These are phyloP conservation scores for Hemisphaericaspora nanyangensis DNA, from an alignment of 805 yeast genomes.

Conservation along the genomic window DNA sequence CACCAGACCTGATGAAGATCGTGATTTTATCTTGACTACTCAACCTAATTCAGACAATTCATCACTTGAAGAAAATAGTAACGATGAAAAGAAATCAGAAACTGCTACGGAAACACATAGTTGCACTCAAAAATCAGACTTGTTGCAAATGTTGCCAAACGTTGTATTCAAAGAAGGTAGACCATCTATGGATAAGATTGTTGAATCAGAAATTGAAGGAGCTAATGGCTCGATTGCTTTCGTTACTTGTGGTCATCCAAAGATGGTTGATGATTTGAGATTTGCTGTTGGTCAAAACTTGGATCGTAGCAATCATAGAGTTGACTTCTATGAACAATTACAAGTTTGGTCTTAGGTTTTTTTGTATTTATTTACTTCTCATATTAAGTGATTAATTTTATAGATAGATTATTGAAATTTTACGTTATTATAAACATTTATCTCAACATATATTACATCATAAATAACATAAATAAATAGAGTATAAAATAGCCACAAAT, in stretches of 20 bases:
- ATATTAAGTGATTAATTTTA: too few relatives aligned
- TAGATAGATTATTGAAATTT: too few relatives aligned
- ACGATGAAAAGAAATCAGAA: constrained; percentile 5
- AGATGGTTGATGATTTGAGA: constrained; percentile 57
- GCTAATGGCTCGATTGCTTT: constrained; percentile 48
- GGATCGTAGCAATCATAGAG: constrained; percentile 40
- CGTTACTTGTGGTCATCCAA: constrained; percentile 61
- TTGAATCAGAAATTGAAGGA: constrained; percentile 33
- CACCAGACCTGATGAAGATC: constrained; percentile 21
- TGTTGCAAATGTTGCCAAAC: constrained; percentile 20
- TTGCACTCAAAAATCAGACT: constrained; percentile 9
- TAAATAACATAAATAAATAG: too few relatives aligned
- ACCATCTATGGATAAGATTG: constrained; percentile 43
- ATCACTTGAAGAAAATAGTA: background rate
- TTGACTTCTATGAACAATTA: constrained; percentile 72
- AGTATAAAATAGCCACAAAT: too few relatives aligned
- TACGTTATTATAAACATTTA: too few relatives aligned
- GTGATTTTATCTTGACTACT: constrained; percentile 1
- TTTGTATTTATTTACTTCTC: background rate
- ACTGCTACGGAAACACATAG: constrained; percentile 1
- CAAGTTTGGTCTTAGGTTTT: constrained; percentile 53
- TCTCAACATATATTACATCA: too few relatives aligned
- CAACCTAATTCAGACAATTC: background rate
- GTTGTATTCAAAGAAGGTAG: constrained; percentile 43
- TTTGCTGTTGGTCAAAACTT: constrained; percentile 41